phyloP scores from a whole-genome alignment of 2,329 filamentous ascomycete genomes.

The Cyphellophora attinorum region DNA sequence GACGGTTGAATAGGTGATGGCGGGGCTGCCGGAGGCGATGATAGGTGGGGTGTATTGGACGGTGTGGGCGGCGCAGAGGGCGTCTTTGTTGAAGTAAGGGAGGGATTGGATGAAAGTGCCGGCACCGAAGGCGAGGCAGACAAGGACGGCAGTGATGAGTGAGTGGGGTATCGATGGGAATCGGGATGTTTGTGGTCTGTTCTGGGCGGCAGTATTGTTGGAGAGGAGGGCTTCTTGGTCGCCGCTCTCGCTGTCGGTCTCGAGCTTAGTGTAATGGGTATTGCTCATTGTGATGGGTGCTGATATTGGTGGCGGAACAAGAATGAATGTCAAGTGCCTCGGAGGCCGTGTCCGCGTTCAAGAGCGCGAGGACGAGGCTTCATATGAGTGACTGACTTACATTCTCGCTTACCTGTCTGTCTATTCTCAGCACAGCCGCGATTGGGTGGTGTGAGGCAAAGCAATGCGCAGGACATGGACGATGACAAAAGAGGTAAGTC shows the following conservation, averaged over 20 bases:
- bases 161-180: slow-evolving; percentile 7
- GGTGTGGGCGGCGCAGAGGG: slow-evolving; percentile 17
- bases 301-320: too few relatives aligned
- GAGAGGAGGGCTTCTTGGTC: slow-evolving; percentile 10
- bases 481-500: too few relatives aligned
- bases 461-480: too few relatives aligned
- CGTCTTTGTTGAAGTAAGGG: slow-evolving; percentile 15
- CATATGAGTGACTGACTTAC: too few relatives aligned
- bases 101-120: slow-evolving; percentile 4
- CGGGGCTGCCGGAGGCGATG: slow-evolving; percentile 29
- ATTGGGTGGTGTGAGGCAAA: too few relatives aligned
- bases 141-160: slow-evolving; percentile 10
- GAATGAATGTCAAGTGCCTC: too few relatives aligned
- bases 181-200: slow-evolving; percentile 9
- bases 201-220: slow-evolving; percentile 4
- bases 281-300: background rate
- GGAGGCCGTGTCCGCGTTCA: too few relatives aligned
- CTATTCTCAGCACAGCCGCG: too few relatives aligned
- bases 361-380: too few relatives aligned
- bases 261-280: slow-evolving; percentile 2
- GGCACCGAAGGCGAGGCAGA: slow-evolving; percentile 3
- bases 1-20: slow-evolving; percentile 31
- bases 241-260: slow-evolving; percentile 14
- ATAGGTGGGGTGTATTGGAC: slow-evolving; percentile 22
- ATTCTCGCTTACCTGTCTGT: too few relatives aligned